Evolutionary conservation across 495 filamentous ascomycete species (phyloP).

Genomic region (Antarctomyces pellizariae): DNA sequence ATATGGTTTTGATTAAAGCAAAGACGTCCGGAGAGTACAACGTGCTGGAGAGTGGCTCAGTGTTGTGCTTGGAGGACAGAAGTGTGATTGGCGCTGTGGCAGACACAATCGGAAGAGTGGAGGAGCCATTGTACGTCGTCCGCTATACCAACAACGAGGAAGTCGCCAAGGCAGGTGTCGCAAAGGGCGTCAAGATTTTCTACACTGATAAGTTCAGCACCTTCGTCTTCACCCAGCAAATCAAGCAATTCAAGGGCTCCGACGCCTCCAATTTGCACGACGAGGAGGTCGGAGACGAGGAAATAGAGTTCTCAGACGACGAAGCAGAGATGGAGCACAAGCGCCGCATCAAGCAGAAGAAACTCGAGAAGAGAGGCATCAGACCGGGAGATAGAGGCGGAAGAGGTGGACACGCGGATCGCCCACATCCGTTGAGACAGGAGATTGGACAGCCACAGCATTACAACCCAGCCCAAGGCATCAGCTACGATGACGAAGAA

Average conservation of each 20-base stretch:
- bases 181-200: slow-evolving; percentile 40
- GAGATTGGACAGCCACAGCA: slow-evolving; percentile 16
- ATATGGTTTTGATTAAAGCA: slow-evolving; percentile 54
- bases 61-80: slow-evolving; percentile 59
- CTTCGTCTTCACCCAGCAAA: slow-evolving; percentile 60
- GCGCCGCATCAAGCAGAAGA: slow-evolving; percentile 34
- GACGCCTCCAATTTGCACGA: slow-evolving; percentile 89
- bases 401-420: slow-evolving; percentile 14
- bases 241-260: slow-evolving; percentile 56
- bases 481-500: slow-evolving; percentile 29
- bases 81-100: slow-evolving; percentile 52
- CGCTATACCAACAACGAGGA: slow-evolving; percentile 41
- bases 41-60: slow-evolving; percentile 60
- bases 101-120: slow-evolving; percentile 63
- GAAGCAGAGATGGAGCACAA: slow-evolving; percentile 77
- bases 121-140: slow-evolving; percentile 61
- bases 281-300: slow-evolving; percentile 67
- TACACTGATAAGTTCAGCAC: slow-evolving; percentile 53
- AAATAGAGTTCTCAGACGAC: slow-evolving; percentile 89
- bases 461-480: slow-evolving; percentile 11
- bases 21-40: slow-evolving; percentile 55
- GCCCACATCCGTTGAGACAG: slow-evolving; percentile 11
- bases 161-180: slow-evolving; percentile 38
- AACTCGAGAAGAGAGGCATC: slow-evolving; percentile 25
- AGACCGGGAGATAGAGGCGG: slow-evolving; percentile 13